These are phyloP conservation scores for Vanrija sp. DNA, from an alignment of 1,284 basidiomycete species.

Conservation along the genomic window DNA sequence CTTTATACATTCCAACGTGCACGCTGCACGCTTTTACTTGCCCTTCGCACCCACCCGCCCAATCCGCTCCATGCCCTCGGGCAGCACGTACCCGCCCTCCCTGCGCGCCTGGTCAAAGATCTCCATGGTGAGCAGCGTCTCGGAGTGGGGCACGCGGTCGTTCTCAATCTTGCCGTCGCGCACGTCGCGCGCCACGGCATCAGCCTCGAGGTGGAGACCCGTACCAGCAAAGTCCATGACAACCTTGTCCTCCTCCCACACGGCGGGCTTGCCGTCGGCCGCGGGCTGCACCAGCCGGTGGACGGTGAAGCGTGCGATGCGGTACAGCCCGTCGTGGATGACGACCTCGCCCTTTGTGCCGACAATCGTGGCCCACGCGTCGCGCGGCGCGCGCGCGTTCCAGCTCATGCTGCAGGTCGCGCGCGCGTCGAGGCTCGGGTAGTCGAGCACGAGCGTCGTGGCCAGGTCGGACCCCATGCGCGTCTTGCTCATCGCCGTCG, in stretches of 20 bases:
- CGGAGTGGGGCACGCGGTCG: constrained; percentile 35
- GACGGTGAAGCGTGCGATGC: constrained; percentile 7
- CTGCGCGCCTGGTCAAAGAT: constrained; percentile 46
- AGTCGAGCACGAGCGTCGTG: constrained; percentile 39
- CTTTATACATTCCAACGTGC: no score
- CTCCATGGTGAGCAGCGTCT: constrained; percentile 44
- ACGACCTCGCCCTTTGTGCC: constrained; percentile 11
- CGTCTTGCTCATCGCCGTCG: constrained; percentile 36
- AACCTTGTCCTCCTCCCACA: constrained; percentile 20
- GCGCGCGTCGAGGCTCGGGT: constrained; percentile 34
- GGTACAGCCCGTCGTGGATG: constrained; percentile 5
- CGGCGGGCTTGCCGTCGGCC: constrained; percentile 3
- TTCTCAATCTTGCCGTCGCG: constrained; percentile 37
- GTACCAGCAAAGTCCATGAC: constrained; percentile 31
- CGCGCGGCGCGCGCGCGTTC: constrained; percentile 3
- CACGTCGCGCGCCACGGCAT: constrained; percentile 47
- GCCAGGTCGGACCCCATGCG: constrained; percentile 44
- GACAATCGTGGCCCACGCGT: constrained; percentile 3
- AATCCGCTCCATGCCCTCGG: constrained; percentile 42
- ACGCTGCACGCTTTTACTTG: no score
- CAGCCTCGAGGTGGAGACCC: constrained; percentile 48
- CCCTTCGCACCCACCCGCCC: constrained; percentile 7
- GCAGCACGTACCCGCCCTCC: constrained; percentile 42
- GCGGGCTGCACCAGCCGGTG: not conserved
- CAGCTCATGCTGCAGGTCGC: constrained; percentile 10